Percentiles rank a stretch among this genome's conserved stretches.
Evolutionary conservation across 371 early-diverging fungal genomes (phyloP).

Genomic region (Entomophthora muscae): DNA sequence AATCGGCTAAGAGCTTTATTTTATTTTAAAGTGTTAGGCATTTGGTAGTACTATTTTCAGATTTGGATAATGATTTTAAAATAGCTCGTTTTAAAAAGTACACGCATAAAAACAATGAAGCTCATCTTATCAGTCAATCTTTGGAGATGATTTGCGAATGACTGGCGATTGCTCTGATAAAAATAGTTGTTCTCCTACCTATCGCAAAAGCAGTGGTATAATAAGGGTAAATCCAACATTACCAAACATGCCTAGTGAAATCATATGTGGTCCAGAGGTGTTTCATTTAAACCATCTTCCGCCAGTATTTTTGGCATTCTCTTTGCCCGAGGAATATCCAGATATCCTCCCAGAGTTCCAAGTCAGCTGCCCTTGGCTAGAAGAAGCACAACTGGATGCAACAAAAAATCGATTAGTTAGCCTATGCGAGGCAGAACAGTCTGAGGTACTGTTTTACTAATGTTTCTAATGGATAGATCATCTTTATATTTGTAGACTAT

Average conservation of each 20-base stretch:
- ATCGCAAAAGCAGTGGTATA: neutral
- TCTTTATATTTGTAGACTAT: constrained; percentile 12
- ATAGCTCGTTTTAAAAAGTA: too few species aligned
- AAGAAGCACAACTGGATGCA: neutral
- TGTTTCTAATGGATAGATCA: constrained; percentile 8
- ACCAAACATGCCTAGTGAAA: neutral
- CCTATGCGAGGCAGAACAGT: constrained; percentile 12
- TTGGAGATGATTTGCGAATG: neutral
- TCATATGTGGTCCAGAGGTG: neutral
- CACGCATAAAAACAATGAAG: too few species aligned
- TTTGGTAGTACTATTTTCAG: too few species aligned
- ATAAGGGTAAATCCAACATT: neutral
- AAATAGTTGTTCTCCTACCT: neutral
- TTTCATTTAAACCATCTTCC: constrained; percentile 5
- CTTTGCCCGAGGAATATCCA: constrained; percentile 12
- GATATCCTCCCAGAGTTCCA: constrained; percentile 7
- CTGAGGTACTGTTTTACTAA: constrained; percentile 10
- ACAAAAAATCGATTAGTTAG: constrained; percentile 7
- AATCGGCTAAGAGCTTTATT: too few species aligned
- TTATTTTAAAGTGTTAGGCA: too few species aligned
- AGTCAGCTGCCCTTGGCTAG: constrained; percentile 12
- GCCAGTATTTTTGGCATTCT: constrained; percentile 10
- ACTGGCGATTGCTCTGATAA: neutral
- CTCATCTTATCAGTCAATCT: too few species aligned
- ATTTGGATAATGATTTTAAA: too few species aligned